Conservation (phyloP, 306 rosid species). For the Calophaca sinica region DNA sequence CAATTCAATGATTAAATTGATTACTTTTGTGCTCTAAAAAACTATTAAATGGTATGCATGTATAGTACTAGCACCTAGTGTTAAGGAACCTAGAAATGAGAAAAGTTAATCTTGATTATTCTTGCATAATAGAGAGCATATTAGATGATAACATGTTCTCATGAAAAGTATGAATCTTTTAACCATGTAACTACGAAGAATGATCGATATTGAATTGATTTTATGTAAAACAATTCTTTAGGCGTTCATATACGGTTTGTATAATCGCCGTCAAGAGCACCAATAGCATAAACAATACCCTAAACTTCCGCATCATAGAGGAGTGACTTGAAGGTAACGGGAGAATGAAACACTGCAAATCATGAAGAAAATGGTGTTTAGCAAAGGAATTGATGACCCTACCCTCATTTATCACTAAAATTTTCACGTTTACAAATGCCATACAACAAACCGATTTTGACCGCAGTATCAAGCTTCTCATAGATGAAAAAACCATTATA, state of each 20-base stretch:
- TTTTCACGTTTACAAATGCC: conserved; percentile 36
- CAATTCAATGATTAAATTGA: too few species aligned
- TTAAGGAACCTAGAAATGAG: too few species aligned
- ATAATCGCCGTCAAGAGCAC: background rate
- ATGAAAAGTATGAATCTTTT: background rate
- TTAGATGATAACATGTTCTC: too few species aligned
- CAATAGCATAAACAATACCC: background rate
- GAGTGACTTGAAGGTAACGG: background rate
- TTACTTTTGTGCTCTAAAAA: too few species aligned
- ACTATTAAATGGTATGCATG: too few species aligned
- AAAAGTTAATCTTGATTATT: too few species aligned
- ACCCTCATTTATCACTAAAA: conserved; percentile 33
- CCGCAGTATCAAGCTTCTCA: conserved; percentile 37
- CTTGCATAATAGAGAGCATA: too few species aligned
- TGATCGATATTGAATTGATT: background rate
- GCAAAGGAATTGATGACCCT: conserved; percentile 14
- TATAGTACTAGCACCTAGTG: too few species aligned
- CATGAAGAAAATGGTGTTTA: conserved; percentile 20
- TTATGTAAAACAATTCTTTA: background rate
- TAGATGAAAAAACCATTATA: conserved; percentile 14
- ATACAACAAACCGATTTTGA: conserved; percentile 22
- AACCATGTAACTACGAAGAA: background rate
- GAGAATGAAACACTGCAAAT: conserved; percentile 1
- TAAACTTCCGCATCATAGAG: conserved; percentile 2
- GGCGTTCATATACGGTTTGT: background rate